These are phyloP conservation scores for Strobilomyces dryophilus DNA, from an alignment of 768 basidiomycete species.

Conservation along the genomic window DNA sequence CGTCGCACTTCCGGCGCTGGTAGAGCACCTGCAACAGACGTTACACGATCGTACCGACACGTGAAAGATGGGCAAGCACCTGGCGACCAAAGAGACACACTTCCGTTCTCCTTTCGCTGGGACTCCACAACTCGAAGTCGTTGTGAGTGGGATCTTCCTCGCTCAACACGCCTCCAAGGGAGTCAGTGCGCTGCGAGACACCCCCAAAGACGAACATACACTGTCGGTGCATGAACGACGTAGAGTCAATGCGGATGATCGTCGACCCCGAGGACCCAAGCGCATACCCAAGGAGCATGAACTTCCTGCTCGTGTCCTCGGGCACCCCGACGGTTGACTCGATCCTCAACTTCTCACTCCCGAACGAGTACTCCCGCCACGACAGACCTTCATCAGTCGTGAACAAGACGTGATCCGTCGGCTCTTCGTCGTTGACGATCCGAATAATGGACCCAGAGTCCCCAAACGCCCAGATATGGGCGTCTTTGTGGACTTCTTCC, in stretches of 20 bases:
- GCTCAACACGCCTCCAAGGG: constrained; percentile 57
- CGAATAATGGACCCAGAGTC: constrained; percentile 93
- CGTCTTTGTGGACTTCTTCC: constrained; percentile 98
- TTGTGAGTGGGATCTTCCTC: constrained; percentile 72
- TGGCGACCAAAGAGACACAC: constrained; percentile 89
- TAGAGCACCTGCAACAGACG: constrained; percentile 65
- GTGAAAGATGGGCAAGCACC: constrained; percentile 38
- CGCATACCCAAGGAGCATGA: constrained; percentile 75
- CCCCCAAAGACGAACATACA: constrained; percentile 51
- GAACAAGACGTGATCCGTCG: constrained; percentile 85
- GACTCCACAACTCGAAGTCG: constrained; percentile 98
- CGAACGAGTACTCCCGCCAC: constrained; percentile 88
- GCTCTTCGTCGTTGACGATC: constrained; percentile 92
- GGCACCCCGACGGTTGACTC: constrained; percentile 81
- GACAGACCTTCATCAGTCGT: constrained; percentile 83
- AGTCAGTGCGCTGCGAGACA: not conserved
- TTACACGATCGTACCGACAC: not conserved
- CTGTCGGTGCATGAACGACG: constrained; percentile 62
- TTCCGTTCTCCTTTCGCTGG: constrained; percentile 84
- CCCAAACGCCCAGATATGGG: constrained; percentile 96
- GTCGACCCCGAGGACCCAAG: constrained; percentile 42
- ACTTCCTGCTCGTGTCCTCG: constrained; percentile 84
- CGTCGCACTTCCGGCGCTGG: constrained; percentile 77
- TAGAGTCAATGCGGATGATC: constrained; percentile 86
- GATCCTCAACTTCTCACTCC: constrained; percentile 67